Base-by-base conservation (phyloP, 768 basidiomycete species). In the Russula compacta region DNA sequence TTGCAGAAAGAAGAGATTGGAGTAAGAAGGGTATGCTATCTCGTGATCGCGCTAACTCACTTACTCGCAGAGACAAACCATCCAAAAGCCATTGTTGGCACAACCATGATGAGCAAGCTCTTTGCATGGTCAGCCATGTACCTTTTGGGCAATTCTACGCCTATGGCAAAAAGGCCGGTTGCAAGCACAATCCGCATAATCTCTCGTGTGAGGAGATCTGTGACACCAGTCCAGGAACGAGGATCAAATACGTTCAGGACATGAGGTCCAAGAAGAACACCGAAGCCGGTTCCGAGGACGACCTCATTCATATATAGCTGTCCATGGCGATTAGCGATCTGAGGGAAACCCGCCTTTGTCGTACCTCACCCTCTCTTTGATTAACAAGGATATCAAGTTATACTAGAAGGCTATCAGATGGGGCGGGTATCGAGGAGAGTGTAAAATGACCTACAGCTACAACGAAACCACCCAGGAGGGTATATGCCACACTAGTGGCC, bases 241-340 rank as follows among this genome's bases (percentile, higher is more conserved):
- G 93, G 94, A 66, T 92, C 75, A 72, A 95, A 90, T 8, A 87
- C 74, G 39, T 81, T 79, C 33, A 83, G 81, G 51, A 78, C 81
- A 60, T 91, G 78, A 6, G 92, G 94, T 2, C 92, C 89, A 56
- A 88, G 80, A 51, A 83, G 62, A 47, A 83, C 71, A 5, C 82
- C 81, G 59, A 85, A 85, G 0, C 79, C 78, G 0, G 93, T 95
- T 1, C 92, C 94, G 29, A 97, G 84, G 35, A 95, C 86, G 39
- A 95, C 94, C 77, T 99, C 95, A 67, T 93, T 97, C 65, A 97
- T 82, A 69, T 87, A 97, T 6, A 95, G 68, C 83, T 91, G 53
- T 15, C 29, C 17, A 42, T 19, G 19, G 6, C 11, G n/a, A 46
- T 52, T 46, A 53, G 14, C 21, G 15, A 24, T 38, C 48, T 33